Conservation (phyloP, 1,284 basidiomycete species). For the Trametes pubescens region DNA sequence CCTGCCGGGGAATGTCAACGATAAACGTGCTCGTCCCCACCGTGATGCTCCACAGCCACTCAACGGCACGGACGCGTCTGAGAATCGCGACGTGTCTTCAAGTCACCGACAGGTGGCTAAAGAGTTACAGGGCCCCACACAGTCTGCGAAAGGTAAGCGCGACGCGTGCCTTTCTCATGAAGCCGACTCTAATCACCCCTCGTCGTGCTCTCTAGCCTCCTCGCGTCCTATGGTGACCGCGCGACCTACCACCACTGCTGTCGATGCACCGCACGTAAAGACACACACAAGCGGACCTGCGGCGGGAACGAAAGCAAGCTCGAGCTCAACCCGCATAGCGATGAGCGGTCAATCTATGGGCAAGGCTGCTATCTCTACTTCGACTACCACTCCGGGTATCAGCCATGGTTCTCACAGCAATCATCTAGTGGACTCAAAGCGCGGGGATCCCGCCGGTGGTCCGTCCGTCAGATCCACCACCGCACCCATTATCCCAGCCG, state of each 20-base stretch:
- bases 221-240: not conserved
- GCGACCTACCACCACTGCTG: conserved; percentile 1
- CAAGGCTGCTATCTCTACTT: not conserved
- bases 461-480: conserved; percentile 4
- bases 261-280: conserved; percentile 5
- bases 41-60: not conserved
- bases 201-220: not conserved
- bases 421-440: not conserved
- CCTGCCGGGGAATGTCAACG: not conserved
- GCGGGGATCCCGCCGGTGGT: not conserved
- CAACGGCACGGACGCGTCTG: not conserved
- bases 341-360: not conserved
- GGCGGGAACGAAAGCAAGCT: not conserved
- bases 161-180: not conserved
- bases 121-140: not conserved
- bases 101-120: not conserved
- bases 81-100: not conserved
- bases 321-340: not conserved
- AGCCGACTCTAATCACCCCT: not conserved
- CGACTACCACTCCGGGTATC: not conserved
- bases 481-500: not conserved
- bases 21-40: not conserved
- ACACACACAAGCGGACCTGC: not conserved
- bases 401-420: not conserved
- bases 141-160: not conserved